Percentiles rank a stretch among this genome's conserved stretches.
Evolutionary conservation across 1,139 yeast species (phyloP).

Genomic region (Saccharomyces hybrid): DNA sequence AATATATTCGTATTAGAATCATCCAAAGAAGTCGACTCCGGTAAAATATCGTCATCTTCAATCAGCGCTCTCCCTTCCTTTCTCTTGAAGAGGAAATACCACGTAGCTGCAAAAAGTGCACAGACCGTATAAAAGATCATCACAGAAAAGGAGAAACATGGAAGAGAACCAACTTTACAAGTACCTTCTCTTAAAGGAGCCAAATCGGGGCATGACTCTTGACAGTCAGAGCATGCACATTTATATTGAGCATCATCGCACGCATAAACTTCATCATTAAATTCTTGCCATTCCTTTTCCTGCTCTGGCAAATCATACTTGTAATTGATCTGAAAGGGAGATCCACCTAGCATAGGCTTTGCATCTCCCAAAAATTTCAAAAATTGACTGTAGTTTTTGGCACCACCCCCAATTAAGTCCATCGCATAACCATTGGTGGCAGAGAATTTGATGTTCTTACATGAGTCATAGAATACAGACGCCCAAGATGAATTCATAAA

Average conservation of each 20-base stretch:
- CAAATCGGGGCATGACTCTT: slow-evolving; percentile 65
- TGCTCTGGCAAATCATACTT: slow-evolving; percentile 37
- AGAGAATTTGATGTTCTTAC: slow-evolving; percentile 82
- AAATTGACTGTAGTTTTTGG: slow-evolving; percentile 61
- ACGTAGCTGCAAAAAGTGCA: slow-evolving; percentile 35
- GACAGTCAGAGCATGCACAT: slow-evolving; percentile 92
- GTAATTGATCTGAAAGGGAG: slow-evolving; percentile 89
- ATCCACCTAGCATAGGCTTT: slow-evolving; percentile 87
- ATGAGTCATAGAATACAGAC: slow-evolving; percentile 62
- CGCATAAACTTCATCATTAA: slow-evolving; percentile 29
- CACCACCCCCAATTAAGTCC: slow-evolving; percentile 97
- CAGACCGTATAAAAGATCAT: slow-evolving; percentile 42
- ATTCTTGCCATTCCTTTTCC: slow-evolving; percentile 21
- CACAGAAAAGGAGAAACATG: slow-evolving; percentile 66
- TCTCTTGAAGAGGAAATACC: slow-evolving; percentile 28
- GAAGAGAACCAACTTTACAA: slow-evolving; percentile 56
- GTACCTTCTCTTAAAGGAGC: slow-evolving; percentile 36
- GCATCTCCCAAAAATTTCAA: slow-evolving; percentile 88
- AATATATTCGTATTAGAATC: slow-evolving; percentile 8
- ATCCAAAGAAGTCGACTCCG: slow-evolving; percentile 11
- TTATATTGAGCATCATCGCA: slow-evolving; percentile 56
- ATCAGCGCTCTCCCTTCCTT: slow-evolving; percentile 14
- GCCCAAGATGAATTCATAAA: slow-evolving; percentile 58
- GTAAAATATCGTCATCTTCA: slow-evolving; percentile 11
- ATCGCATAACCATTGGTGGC: slow-evolving; percentile 95